Conservation (phyloP, 441 rosid species). For the Sinapis alba region DNA sequence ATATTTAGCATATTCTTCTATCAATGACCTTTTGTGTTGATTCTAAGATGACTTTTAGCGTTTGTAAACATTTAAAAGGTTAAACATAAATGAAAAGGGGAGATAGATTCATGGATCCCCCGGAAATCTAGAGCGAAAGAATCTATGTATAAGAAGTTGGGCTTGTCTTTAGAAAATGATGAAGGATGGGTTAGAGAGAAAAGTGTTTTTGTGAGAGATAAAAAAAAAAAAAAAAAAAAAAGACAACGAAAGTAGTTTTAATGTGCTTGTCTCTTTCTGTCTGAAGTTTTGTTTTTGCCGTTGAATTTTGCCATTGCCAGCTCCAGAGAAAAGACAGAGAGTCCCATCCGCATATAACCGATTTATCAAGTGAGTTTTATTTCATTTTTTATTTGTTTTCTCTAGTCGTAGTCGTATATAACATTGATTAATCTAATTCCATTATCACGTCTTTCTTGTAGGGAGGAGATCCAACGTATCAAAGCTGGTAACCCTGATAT, state of each 20-base stretch:
- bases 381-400: neutral
- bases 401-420: neutral
- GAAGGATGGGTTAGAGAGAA: constrained; percentile 56
- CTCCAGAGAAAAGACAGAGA: constrained; percentile 99
- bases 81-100: constrained; percentile 15
- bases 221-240: constrained; percentile 4
- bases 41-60: constrained; percentile 9
- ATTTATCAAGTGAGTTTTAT: constrained; percentile 84
- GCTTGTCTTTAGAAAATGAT: constrained; percentile 45
- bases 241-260: constrained; percentile 53
- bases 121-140: constrained; percentile 51
- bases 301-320: constrained; percentile 56
- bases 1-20: neutral
- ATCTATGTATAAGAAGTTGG: constrained; percentile 45
- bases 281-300: constrained; percentile 45
- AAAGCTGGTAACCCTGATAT: constrained; percentile 96
- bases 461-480: constrained; percentile 98
- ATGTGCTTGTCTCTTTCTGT: constrained; percentile 52
- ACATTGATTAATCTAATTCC: neutral
- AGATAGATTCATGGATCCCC: constrained; percentile 40
- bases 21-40: neutral
- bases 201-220: neutral
- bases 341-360: constrained; percentile 99
- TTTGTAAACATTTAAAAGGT: neutral
- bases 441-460: constrained; percentile 35